These are phyloP conservation scores for Tetrahymena borealis DNA, from an alignment of 73 alveolate genomes.

Conservation along the genomic window DNA sequence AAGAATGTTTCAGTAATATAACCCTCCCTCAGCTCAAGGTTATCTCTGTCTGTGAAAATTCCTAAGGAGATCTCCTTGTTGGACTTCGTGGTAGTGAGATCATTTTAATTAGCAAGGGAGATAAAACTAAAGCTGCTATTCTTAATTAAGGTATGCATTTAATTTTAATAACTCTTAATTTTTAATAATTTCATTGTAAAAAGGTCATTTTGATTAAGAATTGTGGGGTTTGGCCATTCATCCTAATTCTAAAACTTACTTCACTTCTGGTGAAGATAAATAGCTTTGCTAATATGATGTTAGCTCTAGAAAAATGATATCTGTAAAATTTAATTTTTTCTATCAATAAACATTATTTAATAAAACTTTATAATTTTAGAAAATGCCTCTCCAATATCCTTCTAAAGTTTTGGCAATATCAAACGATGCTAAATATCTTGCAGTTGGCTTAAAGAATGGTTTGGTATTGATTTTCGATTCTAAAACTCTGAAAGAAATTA, in stretches of 20 bases:
- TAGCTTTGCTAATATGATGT: constrained; percentile 93
- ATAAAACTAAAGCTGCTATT: constrained; percentile 1
- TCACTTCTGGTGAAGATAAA: constrained; percentile 93
- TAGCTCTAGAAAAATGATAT: constrained; percentile 55
- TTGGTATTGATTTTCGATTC: constrained; percentile 79
- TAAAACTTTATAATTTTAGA: constrained; percentile 28
- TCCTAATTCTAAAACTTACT: constrained; percentile 76
- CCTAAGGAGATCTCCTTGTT: constrained; percentile 79
- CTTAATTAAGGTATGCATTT: background rate
- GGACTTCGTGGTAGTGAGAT: constrained; percentile 98
- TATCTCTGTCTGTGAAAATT: constrained; percentile 83
- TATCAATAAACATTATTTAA: background rate
- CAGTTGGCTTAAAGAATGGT: constrained; percentile 93
- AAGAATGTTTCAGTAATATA: constrained; percentile 14
- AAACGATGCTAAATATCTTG: constrained; percentile 76
- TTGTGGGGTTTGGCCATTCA: constrained; percentile 94
- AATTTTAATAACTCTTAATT: no score
- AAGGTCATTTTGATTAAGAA: constrained; percentile 94
- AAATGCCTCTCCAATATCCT: constrained; percentile 68
- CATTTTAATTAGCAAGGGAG: constrained; percentile 53
- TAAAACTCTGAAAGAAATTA: constrained; percentile 2
- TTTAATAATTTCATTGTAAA: background rate
- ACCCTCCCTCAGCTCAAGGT: constrained; percentile 62
- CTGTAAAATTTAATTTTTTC: background rate
- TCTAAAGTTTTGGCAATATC: constrained; percentile 74